phyloP scores from a whole-genome alignment of 768 basidiomycete genomes.

The Termitomyces sp. region DNA sequence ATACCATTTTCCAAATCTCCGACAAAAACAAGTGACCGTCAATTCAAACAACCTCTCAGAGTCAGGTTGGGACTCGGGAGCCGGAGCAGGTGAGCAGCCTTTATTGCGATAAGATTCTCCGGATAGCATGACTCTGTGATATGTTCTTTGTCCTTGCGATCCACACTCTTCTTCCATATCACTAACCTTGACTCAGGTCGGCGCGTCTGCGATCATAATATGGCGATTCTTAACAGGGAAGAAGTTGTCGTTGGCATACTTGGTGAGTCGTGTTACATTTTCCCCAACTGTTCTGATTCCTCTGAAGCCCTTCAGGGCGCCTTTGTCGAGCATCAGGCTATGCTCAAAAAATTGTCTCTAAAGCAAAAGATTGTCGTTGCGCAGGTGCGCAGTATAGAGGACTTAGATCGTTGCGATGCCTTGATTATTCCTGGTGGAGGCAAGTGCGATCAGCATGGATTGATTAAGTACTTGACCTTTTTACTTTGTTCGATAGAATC shows the following conservation, averaged over 20 bases:
- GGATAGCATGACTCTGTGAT: not conserved
- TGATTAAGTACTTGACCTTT: not conserved
- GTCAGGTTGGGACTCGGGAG: constrained; percentile 1
- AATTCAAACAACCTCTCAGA: not conserved
- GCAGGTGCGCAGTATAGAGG: constrained; percentile 69
- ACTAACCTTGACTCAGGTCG: not conserved
- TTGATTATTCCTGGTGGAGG: constrained; percentile 94
- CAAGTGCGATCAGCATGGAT: constrained; percentile 19
- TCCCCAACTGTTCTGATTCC: not conserved
- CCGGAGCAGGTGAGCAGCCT: not conserved
- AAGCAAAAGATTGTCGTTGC: constrained; percentile 39
- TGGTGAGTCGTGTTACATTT: constrained; percentile 26
- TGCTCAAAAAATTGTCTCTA: constrained; percentile 52
- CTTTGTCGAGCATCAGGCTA: constrained; percentile 79
- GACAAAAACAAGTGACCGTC: not conserved
- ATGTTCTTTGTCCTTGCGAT: not conserved
- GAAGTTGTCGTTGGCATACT: constrained; percentile 42
- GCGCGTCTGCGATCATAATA: constrained; percentile 1
- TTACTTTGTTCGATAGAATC: constrained; percentile 50
- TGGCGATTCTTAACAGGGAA: constrained; percentile 7
- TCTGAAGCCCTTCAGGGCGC: constrained; percentile 84
- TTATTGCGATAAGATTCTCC: not conserved
- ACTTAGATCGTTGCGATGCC: constrained; percentile 72
- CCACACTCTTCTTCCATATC: not conserved
- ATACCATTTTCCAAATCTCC: not conserved